Base-by-base conservation (phyloP, 2,329 filamentous ascomycete species). In the Trichophyton rubrum region DNA sequence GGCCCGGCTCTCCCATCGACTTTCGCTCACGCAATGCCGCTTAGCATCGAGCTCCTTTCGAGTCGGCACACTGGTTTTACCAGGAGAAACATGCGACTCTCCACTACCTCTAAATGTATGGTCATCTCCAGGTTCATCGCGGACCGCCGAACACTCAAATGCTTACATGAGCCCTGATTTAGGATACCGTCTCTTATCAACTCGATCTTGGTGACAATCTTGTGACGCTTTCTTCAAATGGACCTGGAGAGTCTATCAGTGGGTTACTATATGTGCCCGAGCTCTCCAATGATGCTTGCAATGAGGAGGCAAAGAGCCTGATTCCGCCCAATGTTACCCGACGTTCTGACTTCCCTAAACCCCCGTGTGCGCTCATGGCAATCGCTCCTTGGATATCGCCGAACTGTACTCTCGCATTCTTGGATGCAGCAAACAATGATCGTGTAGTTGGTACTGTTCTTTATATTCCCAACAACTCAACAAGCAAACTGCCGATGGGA, bases 211-310 rank as follows among this genome's bases (percentile, higher is more conserved):
- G 73, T 40, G 71, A 70, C 61, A 87, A 88, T 67, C 81, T 96
- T 58, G 88, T 85, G 51, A 95, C 89, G 0, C 78, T 96, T 13
- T 88, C 88, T 2, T 41, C 20, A 40, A 56, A 41, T 24, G 83
- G 81, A 35, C 87, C 84, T 63, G 85, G 83, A 83, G 59, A 78
- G 81, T 77, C 83, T 59, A 83, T 93, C 40, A 82, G 84, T 64
- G 92, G 92, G 63, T 81, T 96, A 15, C 80, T 97, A 61, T 97
- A 93, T 71, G 87, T 95, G 1, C 93, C 92, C 3, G 82, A 85
- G 62, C 79, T 96, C 45, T 70, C 74, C 4, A 71, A 78, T 60
- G 80, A 86, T 63, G 74, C 78, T 0, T 96, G 91, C 75, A 79
- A 79, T 69, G 76, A 83, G 15, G 73, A 81, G 55, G 83, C 86